phyloP scores from a whole-genome alignment of 306 rosid genomes.

The Prunus kanzakura region DNA sequence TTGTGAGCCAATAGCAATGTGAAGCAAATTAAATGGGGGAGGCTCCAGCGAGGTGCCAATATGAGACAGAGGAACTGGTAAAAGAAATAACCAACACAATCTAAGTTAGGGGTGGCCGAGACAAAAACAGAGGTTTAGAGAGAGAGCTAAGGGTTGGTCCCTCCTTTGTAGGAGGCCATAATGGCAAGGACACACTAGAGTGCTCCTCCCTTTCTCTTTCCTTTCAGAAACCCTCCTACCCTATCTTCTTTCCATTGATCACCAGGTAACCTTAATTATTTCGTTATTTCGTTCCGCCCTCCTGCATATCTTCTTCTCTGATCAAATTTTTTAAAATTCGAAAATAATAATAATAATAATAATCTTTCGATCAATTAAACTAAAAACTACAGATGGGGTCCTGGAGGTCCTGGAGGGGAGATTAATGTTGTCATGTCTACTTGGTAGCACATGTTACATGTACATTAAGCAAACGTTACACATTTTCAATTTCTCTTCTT shows the following conservation, averaged over 20 bases:
- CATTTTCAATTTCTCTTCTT: not conserved
- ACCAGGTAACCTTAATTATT: slow-evolving; percentile 46
- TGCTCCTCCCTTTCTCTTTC: slow-evolving; percentile 40
- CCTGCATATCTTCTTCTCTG: not conserved
- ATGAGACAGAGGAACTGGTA: slow-evolving; percentile 39
- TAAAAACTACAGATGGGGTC: not conserved
- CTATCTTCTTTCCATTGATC: slow-evolving; percentile 24
- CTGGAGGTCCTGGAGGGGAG: not conserved
- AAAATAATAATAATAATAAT: not conserved
- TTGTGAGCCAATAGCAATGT: not conserved
- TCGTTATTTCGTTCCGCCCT: not conserved
- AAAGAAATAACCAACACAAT: slow-evolving; percentile 46
- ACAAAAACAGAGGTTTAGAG: slow-evolving; percentile 18
- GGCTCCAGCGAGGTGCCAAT: slow-evolving; percentile 15
- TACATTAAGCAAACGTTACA: not conserved
- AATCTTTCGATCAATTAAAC: not conserved
- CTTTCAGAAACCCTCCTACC: slow-evolving; percentile 35
- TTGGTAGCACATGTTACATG: not conserved
- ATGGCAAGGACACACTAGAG: slow-evolving; percentile 34
- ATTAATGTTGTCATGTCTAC: not conserved
- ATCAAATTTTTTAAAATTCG: not conserved
- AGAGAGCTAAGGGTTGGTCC: slow-evolving; percentile 27
- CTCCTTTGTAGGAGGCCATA: slow-evolving; percentile 60
- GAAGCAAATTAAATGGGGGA: not conserved
- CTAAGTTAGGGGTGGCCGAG: slow-evolving; percentile 44